These are phyloP conservation scores for Gyromitra esculenta DNA, from an alignment of 2,329 filamentous ascomycete genomes.

Conservation along the genomic window DNA sequence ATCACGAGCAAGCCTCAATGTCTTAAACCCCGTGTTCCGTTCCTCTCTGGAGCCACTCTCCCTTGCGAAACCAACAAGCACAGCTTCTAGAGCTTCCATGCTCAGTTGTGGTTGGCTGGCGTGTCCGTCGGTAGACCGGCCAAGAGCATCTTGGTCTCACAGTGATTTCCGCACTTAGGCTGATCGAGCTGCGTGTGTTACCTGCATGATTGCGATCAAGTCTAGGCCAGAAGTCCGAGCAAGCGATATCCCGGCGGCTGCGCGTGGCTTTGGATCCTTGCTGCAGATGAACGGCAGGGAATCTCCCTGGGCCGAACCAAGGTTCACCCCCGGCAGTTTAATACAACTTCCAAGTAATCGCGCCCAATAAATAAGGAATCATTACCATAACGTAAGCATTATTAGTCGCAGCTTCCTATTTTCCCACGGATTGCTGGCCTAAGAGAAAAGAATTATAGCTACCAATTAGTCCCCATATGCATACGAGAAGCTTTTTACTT, in stretches of 20 bases:
- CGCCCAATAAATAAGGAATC: too few species aligned
- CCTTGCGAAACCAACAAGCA: background rate
- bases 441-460: too few species aligned
- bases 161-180: conserved; percentile 5
- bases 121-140: background rate
- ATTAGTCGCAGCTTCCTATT: too few species aligned
- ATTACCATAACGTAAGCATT: too few species aligned
- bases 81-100: background rate
- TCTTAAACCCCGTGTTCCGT: background rate
- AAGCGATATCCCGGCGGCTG: background rate
- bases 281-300: background rate
- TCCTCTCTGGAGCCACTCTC: background rate
- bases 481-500: too few species aligned
- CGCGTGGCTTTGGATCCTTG: background rate
- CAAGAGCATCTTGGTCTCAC: background rate
- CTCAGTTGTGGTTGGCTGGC: background rate
- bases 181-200: conserved; percentile 8
- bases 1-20: background rate
- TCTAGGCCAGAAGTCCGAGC: background rate
- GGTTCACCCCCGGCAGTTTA: too few species aligned
- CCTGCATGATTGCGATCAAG: conserved; percentile 1
- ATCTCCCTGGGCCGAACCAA: background rate
- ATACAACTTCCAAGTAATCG: too few species aligned
- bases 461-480: too few species aligned
- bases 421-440: too few species aligned